A percentile compares a stretch with the other conserved stretches of the same genome.
These are phyloP conservation scores for Metschnikowia similis DNA, from an alignment of 805 yeast species.

Conservation along the genomic window DNA sequence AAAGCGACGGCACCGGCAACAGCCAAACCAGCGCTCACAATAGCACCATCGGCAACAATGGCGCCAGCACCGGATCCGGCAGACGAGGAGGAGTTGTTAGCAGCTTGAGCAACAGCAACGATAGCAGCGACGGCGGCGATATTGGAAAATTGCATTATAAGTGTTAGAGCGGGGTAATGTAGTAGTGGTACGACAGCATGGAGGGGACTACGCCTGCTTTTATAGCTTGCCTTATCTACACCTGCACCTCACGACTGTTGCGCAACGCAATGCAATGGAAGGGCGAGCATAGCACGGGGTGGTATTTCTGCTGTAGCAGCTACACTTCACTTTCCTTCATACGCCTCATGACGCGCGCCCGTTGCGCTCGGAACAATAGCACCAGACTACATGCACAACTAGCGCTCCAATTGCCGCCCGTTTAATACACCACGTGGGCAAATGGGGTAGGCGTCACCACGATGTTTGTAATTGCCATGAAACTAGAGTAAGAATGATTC, in stretches of 20 bases:
- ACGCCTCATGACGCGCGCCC: background rate
- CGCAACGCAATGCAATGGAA: slow-evolving; percentile 3
- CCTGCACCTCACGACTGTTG: background rate
- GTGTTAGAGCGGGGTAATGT: background rate
- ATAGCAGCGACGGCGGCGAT: slow-evolving; percentile 16
- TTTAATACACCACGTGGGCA: no score
- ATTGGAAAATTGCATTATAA: slow-evolving; percentile 20
- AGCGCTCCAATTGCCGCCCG: background rate
- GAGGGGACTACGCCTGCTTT: background rate
- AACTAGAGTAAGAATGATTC: no score
- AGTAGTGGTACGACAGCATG: no score
- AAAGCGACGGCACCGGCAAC: slow-evolving; percentile 19
- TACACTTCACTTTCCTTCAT: slow-evolving; percentile 1
- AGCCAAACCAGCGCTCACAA: slow-evolving; percentile 18
- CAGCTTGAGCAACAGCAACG: slow-evolving; percentile 22
- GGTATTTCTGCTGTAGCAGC: background rate
- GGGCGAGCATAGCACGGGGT: slow-evolving; percentile 1
- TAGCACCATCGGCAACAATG: slow-evolving; percentile 11
- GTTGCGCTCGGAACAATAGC: background rate
- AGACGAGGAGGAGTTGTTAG: slow-evolving; percentile 17
- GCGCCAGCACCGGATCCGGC: slow-evolving; percentile 15
- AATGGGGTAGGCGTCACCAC: no score
- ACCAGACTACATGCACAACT: background rate
- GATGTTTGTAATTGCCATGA: no score
- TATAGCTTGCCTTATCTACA: slow-evolving; percentile 1